Evolutionary conservation across 176 grass and related monocot genomes (phyloP).

Genomic region (Musa itinerans): DNA sequence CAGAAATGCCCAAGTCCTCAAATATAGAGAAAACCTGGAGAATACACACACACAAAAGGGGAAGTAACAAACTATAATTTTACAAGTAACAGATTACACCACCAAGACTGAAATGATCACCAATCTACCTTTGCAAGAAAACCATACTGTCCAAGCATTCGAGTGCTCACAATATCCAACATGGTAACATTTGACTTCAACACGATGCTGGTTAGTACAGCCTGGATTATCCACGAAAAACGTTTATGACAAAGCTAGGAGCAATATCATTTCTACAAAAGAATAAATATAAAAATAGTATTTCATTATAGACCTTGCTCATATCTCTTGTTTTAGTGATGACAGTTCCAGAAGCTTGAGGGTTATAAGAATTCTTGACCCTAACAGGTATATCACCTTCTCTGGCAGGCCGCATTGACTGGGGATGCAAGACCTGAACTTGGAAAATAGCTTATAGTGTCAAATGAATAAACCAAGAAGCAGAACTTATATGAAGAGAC

Average conservation of each 20-base stretch:
- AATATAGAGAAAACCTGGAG: constrained; percentile 86
- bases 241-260: constrained; percentile 7
- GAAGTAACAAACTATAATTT: background rate
- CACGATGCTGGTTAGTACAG: constrained; percentile 86
- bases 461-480: constrained; percentile 8
- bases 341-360: constrained; percentile 82
- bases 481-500: background rate
- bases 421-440: constrained; percentile 75
- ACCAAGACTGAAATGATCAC: background rate
- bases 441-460: background rate
- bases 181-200: constrained; percentile 95
- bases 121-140: constrained; percentile 72
- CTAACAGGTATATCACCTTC: constrained; percentile 91
- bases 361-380: constrained; percentile 97
- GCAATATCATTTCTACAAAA: background rate
- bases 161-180: constrained; percentile 89
- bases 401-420: constrained; percentile 91
- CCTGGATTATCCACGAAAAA: constrained; percentile 31
- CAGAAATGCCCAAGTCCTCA: constrained; percentile 87
- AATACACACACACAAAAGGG: background rate
- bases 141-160: constrained; percentile 96
- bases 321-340: constrained; percentile 89
- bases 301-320: constrained; percentile 46
- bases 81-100: background rate
- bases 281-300: constrained; percentile 3